These are phyloP conservation scores for Heterobasidion irregulare DNA, from an alignment of 1,284 basidiomycete genomes.

Conservation along the genomic window DNA sequence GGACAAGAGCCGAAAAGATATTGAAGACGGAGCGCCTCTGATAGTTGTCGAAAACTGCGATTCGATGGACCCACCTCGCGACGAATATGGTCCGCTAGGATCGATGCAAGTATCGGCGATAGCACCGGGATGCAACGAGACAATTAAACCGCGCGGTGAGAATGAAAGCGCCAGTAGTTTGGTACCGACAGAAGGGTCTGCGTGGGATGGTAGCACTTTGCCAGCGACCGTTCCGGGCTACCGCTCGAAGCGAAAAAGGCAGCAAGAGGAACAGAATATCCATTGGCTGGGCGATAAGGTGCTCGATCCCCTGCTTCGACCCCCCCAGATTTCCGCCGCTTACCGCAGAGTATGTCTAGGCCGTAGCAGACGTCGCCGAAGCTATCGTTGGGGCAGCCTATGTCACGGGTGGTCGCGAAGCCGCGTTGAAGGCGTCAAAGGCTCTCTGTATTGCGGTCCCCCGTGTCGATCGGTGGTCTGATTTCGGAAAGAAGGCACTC, in stretches of 20 bases:
- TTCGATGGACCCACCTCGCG: too few relatives aligned
- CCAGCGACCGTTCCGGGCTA: slow-evolving; percentile 11
- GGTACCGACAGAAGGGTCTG: not conserved
- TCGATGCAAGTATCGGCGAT: too few relatives aligned
- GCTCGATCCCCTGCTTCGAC: not conserved
- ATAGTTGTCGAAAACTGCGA: too few relatives aligned
- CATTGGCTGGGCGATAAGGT: slow-evolving; percentile 77
- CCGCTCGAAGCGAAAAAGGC: slow-evolving; percentile 31
- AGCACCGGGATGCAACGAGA: too few relatives aligned
- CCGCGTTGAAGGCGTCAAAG: slow-evolving; percentile 54
- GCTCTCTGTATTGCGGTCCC: slow-evolving; percentile 53
- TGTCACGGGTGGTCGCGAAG: slow-evolving; percentile 56
- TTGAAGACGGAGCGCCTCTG: too few relatives aligned
- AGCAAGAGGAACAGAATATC: slow-evolving; percentile 34
- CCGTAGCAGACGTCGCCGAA: slow-evolving; percentile 76
- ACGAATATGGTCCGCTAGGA: too few relatives aligned
- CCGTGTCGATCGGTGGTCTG: slow-evolving; percentile 57
- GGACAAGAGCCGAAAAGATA: not conserved
- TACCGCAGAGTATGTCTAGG: slow-evolving; percentile 28
- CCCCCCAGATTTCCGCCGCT: not conserved
- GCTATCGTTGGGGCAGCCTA: slow-evolving; percentile 77
- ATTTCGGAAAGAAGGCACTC: slow-evolving; percentile 47
- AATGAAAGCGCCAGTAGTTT: too few relatives aligned
- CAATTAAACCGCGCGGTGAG: too few relatives aligned
- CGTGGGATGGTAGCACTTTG: not conserved